Evolutionary conservation across 1,284 basidiomycete species (phyloP).

Genomic region (Trametes polyzona): DNA sequence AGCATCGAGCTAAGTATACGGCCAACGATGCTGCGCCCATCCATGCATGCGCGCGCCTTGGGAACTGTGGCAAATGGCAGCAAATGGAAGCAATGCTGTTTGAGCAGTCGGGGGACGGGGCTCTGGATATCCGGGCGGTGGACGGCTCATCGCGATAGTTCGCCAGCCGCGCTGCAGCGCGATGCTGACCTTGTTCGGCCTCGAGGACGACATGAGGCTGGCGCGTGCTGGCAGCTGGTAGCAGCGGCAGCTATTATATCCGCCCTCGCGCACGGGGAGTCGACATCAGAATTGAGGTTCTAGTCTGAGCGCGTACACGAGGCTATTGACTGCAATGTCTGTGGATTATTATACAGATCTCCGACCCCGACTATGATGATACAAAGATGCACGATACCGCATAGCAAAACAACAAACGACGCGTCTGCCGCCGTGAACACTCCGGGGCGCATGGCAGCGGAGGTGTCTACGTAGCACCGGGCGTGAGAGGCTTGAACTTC

Average conservation of each 20-base stretch:
- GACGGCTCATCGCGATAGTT: constrained; percentile 6
- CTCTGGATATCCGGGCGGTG: neutral
- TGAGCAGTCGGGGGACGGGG: neutral
- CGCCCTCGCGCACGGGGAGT: too few relatives aligned
- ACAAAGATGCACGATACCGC: too few relatives aligned
- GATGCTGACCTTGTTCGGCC: constrained; percentile 15
- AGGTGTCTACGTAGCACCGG: constrained; percentile 4
- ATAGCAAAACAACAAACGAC: neutral
- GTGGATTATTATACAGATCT: neutral
- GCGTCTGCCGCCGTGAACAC: neutral
- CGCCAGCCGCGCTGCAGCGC: constrained; percentile 8
- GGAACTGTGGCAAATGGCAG: neutral
- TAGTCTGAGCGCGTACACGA: too few relatives aligned
- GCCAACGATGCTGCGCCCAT: neutral
- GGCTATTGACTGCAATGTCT: too few relatives aligned
- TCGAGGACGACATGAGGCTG: constrained; percentile 25
- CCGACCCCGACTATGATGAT: neutral
- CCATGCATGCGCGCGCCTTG: neutral
- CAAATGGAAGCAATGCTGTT: neutral
- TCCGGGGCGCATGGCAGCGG: too few relatives aligned
- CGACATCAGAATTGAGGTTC: too few relatives aligned
- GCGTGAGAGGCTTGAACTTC: constrained; percentile 56
- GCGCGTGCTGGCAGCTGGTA: constrained; percentile 8
- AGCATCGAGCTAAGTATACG: too few relatives aligned
- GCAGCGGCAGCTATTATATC: neutral